A percentile compares a stretch with the other conserved stretches of the same genome.
Conservation (phyloP, 306 rosid genomes). For the Acacia confusa region DNA sequence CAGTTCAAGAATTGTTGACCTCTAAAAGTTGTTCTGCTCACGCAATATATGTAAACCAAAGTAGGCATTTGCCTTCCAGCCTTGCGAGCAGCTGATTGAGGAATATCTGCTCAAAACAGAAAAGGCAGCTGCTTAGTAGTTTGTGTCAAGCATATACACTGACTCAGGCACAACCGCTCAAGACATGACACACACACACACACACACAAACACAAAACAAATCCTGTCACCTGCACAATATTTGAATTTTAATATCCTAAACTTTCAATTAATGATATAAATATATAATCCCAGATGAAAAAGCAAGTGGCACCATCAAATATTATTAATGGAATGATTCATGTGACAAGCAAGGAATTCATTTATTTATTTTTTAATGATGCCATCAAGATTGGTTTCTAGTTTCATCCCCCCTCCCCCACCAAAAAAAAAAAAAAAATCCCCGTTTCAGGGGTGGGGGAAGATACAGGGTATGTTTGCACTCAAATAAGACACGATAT, state of each 20-base stretch:
- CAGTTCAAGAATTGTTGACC: conserved; percentile 37
- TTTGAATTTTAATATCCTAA: neutral
- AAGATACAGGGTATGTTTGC: no score
- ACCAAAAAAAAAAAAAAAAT: no score
- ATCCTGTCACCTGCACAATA: neutral
- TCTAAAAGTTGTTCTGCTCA: conserved; percentile 74
- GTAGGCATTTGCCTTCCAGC: conserved; percentile 69
- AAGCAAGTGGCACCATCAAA: neutral
- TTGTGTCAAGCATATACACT: neutral
- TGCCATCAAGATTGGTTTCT: neutral
- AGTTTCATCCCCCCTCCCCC: neutral
- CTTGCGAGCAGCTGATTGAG: conserved; percentile 72
- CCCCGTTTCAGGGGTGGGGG: no score
- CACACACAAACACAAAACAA: neutral
- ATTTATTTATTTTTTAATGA: neutral
- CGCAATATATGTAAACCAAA: conserved; percentile 51
- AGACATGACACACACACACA: neutral
- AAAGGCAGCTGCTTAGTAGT: neutral
- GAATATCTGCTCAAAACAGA: conserved; percentile 55
- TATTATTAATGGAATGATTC: neutral
- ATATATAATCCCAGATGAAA: neutral
- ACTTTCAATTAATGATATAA: neutral
- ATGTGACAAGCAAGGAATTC: neutral
- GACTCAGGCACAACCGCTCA: neutral
- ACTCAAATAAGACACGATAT: neutral